A percentile compares a stretch with the other conserved stretches of the same genome.
phyloP scores from a whole-genome alignment of 257 asterid species.

The Haberlea rhodopensis region DNA sequence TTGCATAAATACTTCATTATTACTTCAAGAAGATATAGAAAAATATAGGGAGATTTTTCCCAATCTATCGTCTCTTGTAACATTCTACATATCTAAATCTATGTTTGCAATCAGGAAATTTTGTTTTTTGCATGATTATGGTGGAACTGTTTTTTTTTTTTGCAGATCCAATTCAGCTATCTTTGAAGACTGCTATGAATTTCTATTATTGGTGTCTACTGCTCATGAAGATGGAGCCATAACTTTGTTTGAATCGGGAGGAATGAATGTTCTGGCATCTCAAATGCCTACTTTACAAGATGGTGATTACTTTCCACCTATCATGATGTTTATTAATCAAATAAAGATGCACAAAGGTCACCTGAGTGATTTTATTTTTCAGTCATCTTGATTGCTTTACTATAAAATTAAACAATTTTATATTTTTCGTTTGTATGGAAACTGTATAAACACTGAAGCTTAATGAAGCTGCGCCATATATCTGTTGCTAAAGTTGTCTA shows the following conservation, averaged over 20 bases:
- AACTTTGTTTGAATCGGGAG: conserved; percentile 59
- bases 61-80: too few species aligned
- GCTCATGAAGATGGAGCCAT: conserved; percentile 56
- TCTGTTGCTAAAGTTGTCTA: not conserved
- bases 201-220: conserved; percentile 56
- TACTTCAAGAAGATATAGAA: too few species aligned
- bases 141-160: conserved; percentile 16
- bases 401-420: not conserved
- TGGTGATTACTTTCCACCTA: conserved; percentile 42
- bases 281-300: conserved; percentile 58
- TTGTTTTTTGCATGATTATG: conserved; percentile 12
- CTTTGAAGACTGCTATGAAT: conserved; percentile 69
- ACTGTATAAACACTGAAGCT: not conserved
- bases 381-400: not conserved
- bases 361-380: conserved; percentile 12
- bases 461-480: conserved; percentile 8
- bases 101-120: not conserved
- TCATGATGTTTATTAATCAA: not conserved
- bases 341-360: conserved; percentile 10
- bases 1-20: too few species aligned
- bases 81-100: not conserved
- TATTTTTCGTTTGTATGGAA: conserved; percentile 3
- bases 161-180: conserved; percentile 54
- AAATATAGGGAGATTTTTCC: too few species aligned
- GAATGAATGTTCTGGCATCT: conserved; percentile 55